These are phyloP conservation scores for Penicillium coffeae DNA, from an alignment of 495 filamentous ascomycete species.

Conservation along the genomic window DNA sequence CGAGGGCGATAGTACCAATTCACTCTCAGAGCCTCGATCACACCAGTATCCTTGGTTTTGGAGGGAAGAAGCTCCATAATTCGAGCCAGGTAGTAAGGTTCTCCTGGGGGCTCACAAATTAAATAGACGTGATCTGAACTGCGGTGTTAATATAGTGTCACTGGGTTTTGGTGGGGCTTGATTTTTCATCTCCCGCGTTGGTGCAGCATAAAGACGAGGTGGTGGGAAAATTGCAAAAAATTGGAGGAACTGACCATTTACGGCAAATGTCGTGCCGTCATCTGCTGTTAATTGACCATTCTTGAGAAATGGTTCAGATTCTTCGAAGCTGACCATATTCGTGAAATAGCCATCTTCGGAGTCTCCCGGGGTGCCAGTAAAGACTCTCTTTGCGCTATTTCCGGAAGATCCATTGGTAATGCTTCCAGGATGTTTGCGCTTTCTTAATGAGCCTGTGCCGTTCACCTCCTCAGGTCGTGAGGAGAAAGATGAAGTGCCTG, in stretches of 20 bases:
- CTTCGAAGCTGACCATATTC: conserved; percentile 87
- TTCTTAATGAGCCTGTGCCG: conserved; percentile 53
- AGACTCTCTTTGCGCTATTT: conserved; percentile 40
- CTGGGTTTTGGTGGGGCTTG: not conserved
- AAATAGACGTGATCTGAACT: conserved; percentile 88
- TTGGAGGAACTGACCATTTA: conserved; percentile 70
- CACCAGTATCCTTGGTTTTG: conserved; percentile 64
- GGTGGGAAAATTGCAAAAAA: conserved; percentile 1
- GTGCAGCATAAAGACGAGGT: not conserved
- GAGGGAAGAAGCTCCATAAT: conserved; percentile 96
- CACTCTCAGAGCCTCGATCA: conserved; percentile 82
- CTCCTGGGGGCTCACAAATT: conserved; percentile 94
- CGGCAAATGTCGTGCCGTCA: conserved; percentile 75
- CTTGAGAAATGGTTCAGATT: conserved; percentile 60
- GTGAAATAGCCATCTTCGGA: conserved; percentile 44
- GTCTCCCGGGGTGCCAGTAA: conserved; percentile 43
- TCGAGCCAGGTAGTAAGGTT: conserved; percentile 94
- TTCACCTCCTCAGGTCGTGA: conserved; percentile 42
- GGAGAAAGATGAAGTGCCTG: conserved; percentile 61
- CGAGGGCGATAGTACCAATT: conserved; percentile 99
- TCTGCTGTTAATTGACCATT: conserved; percentile 82
- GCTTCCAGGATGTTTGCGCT: conserved; percentile 73
- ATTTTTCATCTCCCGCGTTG: not conserved
- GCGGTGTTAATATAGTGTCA: conserved; percentile 17
- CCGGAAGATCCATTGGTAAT: conserved; percentile 32